Evolutionary conservation across 108 stramenopile species (phyloP), one percentile per base, ranked within the genome.

Genomic region (Schizochytrium sp.): DNA sequence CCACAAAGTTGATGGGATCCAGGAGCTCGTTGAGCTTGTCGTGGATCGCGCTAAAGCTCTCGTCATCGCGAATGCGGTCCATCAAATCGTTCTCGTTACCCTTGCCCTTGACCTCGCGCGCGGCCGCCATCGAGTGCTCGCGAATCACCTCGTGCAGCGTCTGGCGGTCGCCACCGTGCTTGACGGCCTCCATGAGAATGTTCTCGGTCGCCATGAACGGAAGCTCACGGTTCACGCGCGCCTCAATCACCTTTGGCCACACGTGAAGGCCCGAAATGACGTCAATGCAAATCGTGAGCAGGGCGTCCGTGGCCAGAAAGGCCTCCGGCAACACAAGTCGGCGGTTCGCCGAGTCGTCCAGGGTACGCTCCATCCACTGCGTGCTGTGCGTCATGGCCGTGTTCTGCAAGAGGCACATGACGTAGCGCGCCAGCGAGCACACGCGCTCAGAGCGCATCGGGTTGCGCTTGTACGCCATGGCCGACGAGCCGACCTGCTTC

Each of bases 191-290:
- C 99, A 99, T 99, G 55, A 99, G 93, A 90, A 99, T 99, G 72
- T 97, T 97, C 92, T 99, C 99, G 2, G 99, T 99, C 23, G 98
- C 96, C 99, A 99, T 99, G 91, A 99, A 99, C 4, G 99, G 99
- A 57, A 99, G 92, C 94, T 99, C 99, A n/a, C 96, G 95, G 94
- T 96, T 96, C 55, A 98, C 97, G 87, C 98, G 98, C 29, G 95
- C 89, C 71, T 92, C 90, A 60, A 99, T 97, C 60, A 99, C 98
- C 58, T 97, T 93, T 5, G 98, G 98, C 99, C 99, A 99, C 57
- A 99, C 98, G 72, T 97, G 97, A 90, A 99, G 92, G 4, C 99
- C 99, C 90, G 98, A 97, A 45, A 95, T 93, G 93, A 99, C 97
- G 92, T 98, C 98, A 47, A 93, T 92, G 55, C 98, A 91, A 72